These are phyloP conservation scores for Exophiala sp. DNA, from an alignment of 2,329 filamentous ascomycete species.

Conservation along the genomic window DNA sequence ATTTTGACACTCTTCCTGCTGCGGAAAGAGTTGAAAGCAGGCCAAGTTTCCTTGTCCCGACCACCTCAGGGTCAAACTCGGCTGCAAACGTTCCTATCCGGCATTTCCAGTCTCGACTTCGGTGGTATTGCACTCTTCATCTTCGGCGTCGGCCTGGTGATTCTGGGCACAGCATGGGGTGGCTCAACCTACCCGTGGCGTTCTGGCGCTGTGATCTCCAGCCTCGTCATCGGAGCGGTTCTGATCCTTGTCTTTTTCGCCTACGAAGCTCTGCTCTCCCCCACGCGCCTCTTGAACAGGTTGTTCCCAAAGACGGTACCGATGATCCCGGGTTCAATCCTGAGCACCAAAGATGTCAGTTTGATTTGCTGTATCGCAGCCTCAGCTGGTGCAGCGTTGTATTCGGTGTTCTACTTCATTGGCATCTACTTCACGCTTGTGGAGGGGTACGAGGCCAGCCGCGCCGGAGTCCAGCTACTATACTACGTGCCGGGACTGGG, in stretches of 20 bases:
- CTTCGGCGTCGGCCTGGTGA: constrained; percentile 39
- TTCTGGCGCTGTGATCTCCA: constrained; percentile 36
- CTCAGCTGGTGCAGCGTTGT: constrained; percentile 50
- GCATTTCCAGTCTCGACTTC: constrained; percentile 48
- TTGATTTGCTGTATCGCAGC: constrained; percentile 60
- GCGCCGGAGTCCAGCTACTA: constrained; percentile 54
- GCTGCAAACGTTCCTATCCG: constrained; percentile 38
- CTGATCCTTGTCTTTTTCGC: constrained; percentile 36
- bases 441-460: constrained; percentile 45
- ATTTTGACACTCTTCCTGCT: constrained; percentile 48
- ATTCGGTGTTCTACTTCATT: constrained; percentile 61
- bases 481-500: constrained; percentile 61
- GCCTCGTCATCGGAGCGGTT: constrained; percentile 38
- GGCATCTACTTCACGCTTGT: constrained; percentile 63
- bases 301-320: constrained; percentile 51
- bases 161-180: constrained; percentile 43
- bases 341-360: constrained; percentile 53
- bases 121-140: constrained; percentile 43
- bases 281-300: constrained; percentile 43
- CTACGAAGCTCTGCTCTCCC: constrained; percentile 46
- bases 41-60: constrained; percentile 30
- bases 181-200: constrained; percentile 42
- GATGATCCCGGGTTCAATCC: constrained; percentile 59
- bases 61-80: constrained; percentile 2
- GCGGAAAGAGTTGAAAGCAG: constrained; percentile 53